A percentile compares a stretch with the other conserved stretches of the same genome.
Evolutionary conservation across 2,329 filamentous ascomycete species (phyloP).

Genomic region (Cryphonectria carpinicola): DNA sequence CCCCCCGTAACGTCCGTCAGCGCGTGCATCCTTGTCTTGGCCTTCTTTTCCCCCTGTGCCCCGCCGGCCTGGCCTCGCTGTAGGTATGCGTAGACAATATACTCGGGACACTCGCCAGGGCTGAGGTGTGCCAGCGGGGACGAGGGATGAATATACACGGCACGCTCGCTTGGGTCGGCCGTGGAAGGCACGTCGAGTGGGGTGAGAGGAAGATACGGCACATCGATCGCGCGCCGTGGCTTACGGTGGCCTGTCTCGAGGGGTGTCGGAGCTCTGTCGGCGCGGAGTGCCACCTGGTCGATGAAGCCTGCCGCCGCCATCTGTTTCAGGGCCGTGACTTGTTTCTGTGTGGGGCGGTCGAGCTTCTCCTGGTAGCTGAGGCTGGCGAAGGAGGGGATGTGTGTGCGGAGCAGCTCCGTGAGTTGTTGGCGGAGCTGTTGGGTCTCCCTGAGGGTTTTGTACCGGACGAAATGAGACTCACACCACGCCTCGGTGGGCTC

Average conservation of each 20-base stretch:
- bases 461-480: constrained; percentile 79
- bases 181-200: constrained; percentile 56
- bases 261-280: constrained; percentile 78
- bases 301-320: constrained; percentile 92
- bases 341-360: constrained; percentile 64
- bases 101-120: constrained; percentile 77
- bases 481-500: constrained; percentile 76
- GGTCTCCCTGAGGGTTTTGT: constrained; percentile 86
- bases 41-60: constrained; percentile 55
- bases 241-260: constrained; percentile 66
- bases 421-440: constrained; percentile 83
- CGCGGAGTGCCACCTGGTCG: constrained; percentile 90
- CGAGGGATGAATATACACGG: constrained; percentile 86
- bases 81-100: constrained; percentile 84
- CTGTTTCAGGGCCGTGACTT: constrained; percentile 82
- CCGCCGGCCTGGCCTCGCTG: constrained; percentile 66
- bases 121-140: constrained; percentile 76
- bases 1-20: constrained; percentile 77
- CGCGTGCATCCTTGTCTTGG: constrained; percentile 85
- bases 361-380: constrained; percentile 60
- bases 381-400: constrained; percentile 68
- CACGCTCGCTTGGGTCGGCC: constrained; percentile 57
- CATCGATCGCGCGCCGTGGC: constrained; percentile 84
- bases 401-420: constrained; percentile 75
- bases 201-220: constrained; percentile 86